phyloP scores from a whole-genome alignment of 2,329 filamentous ascomycete genomes.

The Cercospora canescens region DNA sequence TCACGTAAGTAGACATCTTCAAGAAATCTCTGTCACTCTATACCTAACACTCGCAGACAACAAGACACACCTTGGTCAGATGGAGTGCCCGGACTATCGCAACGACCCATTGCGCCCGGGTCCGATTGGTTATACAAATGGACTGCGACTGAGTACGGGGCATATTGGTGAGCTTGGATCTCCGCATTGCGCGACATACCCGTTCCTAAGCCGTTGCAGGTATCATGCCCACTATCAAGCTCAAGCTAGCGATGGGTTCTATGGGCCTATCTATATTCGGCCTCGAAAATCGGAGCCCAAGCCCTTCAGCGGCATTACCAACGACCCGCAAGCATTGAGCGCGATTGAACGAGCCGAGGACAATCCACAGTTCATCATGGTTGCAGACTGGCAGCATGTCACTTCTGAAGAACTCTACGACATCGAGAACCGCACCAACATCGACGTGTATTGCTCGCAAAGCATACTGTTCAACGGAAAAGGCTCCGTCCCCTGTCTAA shows the following conservation, averaged over 20 bases:
- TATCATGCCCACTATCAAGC: slow-evolving; percentile 21
- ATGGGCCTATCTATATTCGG: slow-evolving; percentile 20
- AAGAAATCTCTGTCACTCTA: not conserved
- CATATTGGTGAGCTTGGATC: slow-evolving; percentile 15
- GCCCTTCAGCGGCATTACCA: slow-evolving; percentile 7
- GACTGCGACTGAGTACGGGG: slow-evolving; percentile 16
- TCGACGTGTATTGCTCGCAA: slow-evolving; percentile 19
- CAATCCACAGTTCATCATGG: slow-evolving; percentile 15
- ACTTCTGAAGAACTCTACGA: slow-evolving; percentile 7
- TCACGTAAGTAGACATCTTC: slow-evolving; percentile 4
- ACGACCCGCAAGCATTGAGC: slow-evolving; percentile 4
- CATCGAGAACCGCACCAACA: slow-evolving; percentile 7
- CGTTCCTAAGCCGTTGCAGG: not conserved
- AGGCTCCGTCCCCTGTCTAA: slow-evolving; percentile 16
- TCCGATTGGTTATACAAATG: slow-evolving; percentile 19
- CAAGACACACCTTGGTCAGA: slow-evolving; percentile 25
- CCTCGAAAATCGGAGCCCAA: not conserved
- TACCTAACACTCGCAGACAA: slow-evolving; percentile 8
- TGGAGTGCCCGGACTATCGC: slow-evolving; percentile 24
- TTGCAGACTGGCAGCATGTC: slow-evolving; percentile 19
- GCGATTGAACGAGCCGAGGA: slow-evolving; percentile 11
- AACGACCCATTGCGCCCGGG: slow-evolving; percentile 22
- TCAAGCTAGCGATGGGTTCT: slow-evolving; percentile 19
- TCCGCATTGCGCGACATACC: not conserved
- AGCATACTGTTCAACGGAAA: slow-evolving; percentile 21